Conservation (phyloP, 805 yeast genomes). For the Nakazawaea ernobii region DNA sequence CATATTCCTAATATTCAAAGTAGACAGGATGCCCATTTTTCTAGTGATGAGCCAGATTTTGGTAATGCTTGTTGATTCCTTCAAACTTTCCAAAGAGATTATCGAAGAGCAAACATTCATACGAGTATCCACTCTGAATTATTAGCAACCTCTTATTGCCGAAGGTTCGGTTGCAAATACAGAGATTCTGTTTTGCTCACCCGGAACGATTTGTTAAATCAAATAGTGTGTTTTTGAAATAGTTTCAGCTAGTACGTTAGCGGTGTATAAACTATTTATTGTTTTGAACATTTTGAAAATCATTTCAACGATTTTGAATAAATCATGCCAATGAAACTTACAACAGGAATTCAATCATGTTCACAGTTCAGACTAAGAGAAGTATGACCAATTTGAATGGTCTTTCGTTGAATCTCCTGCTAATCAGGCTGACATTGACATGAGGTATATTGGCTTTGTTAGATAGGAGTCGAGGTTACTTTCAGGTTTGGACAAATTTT, state of each 20-base stretch:
- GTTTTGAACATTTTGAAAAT: slow-evolving; percentile 94
- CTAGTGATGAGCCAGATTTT: slow-evolving; percentile 82
- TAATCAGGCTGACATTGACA: slow-evolving; percentile 92
- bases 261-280: slow-evolving; percentile 96
- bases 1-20: slow-evolving; percentile 92
- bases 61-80: slow-evolving; percentile 77
- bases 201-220: slow-evolving; percentile 86
- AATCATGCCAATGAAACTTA: slow-evolving; percentile 94
- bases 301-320: slow-evolving; percentile 96
- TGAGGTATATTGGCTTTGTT: slow-evolving; percentile 86
- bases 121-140: slow-evolving; percentile 77
- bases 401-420: slow-evolving; percentile 93
- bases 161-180: slow-evolving; percentile 94
- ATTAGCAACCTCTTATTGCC: slow-evolving; percentile 81
- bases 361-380: slow-evolving; percentile 94
- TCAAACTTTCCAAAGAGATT: slow-evolving; percentile 80
- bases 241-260: slow-evolving; percentile 59
- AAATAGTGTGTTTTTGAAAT: slow-evolving; percentile 77
- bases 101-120: slow-evolving; percentile 87
- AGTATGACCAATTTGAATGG: slow-evolving; percentile 92
- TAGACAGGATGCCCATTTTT: slow-evolving; percentile 73
- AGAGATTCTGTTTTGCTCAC: slow-evolving; percentile 90
- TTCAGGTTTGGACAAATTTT: slow-evolving; percentile 85
- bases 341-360: slow-evolving; percentile 98
- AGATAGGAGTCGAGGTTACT: slow-evolving; percentile 93